Conservation (phyloP, 805 yeast species). For the Spathaspora boniae region DNA sequence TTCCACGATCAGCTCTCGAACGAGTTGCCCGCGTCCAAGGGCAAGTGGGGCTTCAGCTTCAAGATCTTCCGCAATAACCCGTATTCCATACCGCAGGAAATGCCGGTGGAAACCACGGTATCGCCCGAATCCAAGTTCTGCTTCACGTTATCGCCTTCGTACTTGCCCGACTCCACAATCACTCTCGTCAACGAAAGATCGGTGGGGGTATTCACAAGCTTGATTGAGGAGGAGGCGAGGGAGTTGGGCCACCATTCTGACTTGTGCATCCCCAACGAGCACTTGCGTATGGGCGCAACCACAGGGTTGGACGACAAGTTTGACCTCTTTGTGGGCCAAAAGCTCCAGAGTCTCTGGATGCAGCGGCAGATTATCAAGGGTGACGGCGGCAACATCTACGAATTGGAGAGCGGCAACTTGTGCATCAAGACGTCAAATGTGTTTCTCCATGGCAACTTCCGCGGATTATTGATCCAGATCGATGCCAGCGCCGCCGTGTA, state of each 20-base stretch:
- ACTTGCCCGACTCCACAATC: conserved; percentile 44
- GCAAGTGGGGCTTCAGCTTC: conserved; percentile 66
- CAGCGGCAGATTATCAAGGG: conserved; percentile 68
- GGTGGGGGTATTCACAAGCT: conserved; percentile 32
- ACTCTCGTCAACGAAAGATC: conserved; percentile 45
- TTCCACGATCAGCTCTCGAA: conserved; percentile 71
- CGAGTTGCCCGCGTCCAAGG: conserved; percentile 57
- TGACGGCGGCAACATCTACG: conserved; percentile 69
- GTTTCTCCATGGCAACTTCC: conserved; percentile 69
- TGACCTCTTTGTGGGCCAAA: conserved; percentile 51
- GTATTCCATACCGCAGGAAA: conserved; percentile 42
- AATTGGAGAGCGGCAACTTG: conserved; percentile 50
- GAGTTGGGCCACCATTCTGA: conserved; percentile 12
- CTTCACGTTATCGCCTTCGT: conserved; percentile 50
- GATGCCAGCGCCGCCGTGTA: conserved; percentile 13
- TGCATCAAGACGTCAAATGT: conserved; percentile 65
- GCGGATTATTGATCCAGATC: conserved; percentile 64
- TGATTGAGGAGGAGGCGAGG: conserved; percentile 30
- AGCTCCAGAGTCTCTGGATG: conserved; percentile 68
- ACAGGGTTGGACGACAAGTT: conserved; percentile 55
- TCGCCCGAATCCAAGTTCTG: conserved; percentile 43
- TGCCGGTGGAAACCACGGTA: conserved; percentile 21
- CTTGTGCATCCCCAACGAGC: conserved; percentile 31
- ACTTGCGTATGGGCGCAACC: conserved; percentile 50
- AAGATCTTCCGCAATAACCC: conserved; percentile 66